phyloP scores from a whole-genome alignment of 2,329 filamentous ascomycete genomes.

The Zymoseptoria pseudotritici region DNA sequence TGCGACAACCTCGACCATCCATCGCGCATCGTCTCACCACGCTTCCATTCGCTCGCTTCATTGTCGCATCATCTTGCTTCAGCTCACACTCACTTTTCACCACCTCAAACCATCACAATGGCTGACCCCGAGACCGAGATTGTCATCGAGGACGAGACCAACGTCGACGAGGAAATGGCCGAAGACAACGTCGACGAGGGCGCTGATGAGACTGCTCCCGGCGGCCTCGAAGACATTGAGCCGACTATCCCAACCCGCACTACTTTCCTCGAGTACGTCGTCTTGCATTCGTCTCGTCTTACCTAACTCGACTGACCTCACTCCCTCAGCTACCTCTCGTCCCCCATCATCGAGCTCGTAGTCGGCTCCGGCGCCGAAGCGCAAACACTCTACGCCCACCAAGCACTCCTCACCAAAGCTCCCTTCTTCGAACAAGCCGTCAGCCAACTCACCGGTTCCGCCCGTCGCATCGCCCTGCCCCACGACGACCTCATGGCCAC shows the following conservation, averaged over 20 bases:
- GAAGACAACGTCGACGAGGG: constrained; percentile 26
- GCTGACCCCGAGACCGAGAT: constrained; percentile 25
- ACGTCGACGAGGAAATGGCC: constrained; percentile 45
- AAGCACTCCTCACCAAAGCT: constrained; percentile 65
- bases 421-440: constrained; percentile 64
- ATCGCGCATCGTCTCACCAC: not conserved
- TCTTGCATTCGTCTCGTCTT: not conserved
- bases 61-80: not conserved
- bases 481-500: constrained; percentile 65
- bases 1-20: not conserved
- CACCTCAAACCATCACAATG: constrained; percentile 16
- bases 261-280: constrained; percentile 41
- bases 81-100: not conserved
- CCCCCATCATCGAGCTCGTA: constrained; percentile 40
- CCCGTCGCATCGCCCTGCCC: constrained; percentile 59
- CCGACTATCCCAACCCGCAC: constrained; percentile 33
- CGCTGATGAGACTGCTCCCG: constrained; percentile 28
- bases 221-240: constrained; percentile 38
- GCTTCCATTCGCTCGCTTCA: not conserved
- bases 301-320: not conserved
- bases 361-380: constrained; percentile 47
- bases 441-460: constrained; percentile 50
- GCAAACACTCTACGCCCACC: constrained; percentile 68
- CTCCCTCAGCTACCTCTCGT: constrained; percentile 39
- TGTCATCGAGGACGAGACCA: constrained; percentile 28